Evolutionary conservation across 257 asterid genomes (phyloP), one percentile per base, ranked within the genome.

Genomic region (Nyctanthes arbortristis): DNA sequence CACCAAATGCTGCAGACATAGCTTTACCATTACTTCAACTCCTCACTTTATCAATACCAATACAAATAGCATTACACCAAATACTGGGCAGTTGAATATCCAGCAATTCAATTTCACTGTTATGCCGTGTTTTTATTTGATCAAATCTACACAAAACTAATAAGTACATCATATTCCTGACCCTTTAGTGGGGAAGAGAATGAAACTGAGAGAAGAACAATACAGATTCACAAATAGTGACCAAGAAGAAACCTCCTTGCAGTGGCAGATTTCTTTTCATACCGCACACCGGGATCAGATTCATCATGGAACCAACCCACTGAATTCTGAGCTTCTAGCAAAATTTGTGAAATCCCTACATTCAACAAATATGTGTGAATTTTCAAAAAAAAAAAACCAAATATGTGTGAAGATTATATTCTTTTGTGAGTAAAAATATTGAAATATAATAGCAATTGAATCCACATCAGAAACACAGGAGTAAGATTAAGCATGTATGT

Each of bases 261-360:
- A 9, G 79, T 67, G 9, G 84, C 37, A 25, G 72, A 68, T 72
- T 65, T 81, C 80, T 59, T 68, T 36, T 18, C 59, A 27, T 68
- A 77, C 40, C 22, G 79, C 55, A 60, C 27, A 57, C 89, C 88
- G 27, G 91, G 76, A 75, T 82, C 89, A 5, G 89, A 82, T 82
- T 84, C 89, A 28, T 85, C 88, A 30, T 74, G 88, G 70, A 70
- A 63, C 97, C 97, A 91, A 32, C 96, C 95, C 64, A 91, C 86
- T 8, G 95, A 79, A 75, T 82, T 85, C 84, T 85, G 94, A 20
- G 97, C 96, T 40, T 85, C 86, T 32, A 82, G 83, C 62, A 91
- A 88, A 35, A 88, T 84, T 82, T 91, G 83, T 5, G 96, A 87
- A 80, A 91, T 85, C 39, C 97, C 97, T 91, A 77, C 66, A 47